Conservation (phyloP, 257 asterid species). For the Coffea eugenioides region DNA sequence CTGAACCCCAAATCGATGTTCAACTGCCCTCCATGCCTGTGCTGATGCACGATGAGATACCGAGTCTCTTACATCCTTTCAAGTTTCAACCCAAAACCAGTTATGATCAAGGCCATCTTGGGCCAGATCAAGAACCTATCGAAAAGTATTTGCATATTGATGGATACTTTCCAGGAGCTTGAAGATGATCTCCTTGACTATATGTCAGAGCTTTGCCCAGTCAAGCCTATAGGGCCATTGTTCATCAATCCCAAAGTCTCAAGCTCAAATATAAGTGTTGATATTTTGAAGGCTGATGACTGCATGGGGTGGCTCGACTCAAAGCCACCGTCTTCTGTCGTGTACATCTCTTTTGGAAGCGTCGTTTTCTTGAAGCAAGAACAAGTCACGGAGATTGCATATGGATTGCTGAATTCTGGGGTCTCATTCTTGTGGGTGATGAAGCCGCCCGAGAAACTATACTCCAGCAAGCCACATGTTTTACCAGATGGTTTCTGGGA, state of each 20-base stretch:
- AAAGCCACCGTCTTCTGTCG: constrained; percentile 50
- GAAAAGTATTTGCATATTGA: constrained; percentile 45
- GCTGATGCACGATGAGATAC: constrained; percentile 61
- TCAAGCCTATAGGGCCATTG: constrained; percentile 67
- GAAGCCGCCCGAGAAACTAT: constrained; percentile 36
- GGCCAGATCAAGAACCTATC: constrained; percentile 54
- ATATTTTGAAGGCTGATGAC: constrained; percentile 41
- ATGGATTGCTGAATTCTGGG: constrained; percentile 50
- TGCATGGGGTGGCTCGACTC: constrained; percentile 62
- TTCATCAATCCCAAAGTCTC: constrained; percentile 29
- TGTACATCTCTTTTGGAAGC: constrained; percentile 78
- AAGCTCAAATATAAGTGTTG: constrained; percentile 29
- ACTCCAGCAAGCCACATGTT: constrained; percentile 16
- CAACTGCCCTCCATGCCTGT: constrained; percentile 56
- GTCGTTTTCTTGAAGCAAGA: constrained; percentile 54
- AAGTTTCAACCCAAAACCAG: constrained; percentile 33
- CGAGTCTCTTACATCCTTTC: constrained; percentile 55
- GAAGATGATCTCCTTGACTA: constrained; percentile 40
- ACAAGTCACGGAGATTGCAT: constrained; percentile 65
- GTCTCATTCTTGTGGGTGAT: constrained; percentile 67
- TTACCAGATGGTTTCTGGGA: constrained; percentile 59
- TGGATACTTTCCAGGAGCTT: constrained; percentile 68
- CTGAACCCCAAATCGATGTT: constrained; percentile 45
- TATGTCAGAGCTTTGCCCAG: constrained; percentile 46
- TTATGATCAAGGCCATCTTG: constrained; percentile 41